Percentiles rank a stretch among this genome's conserved stretches.
These are phyloP conservation scores for Phaeolepiota aurea DNA, from an alignment of 768 basidiomycete species.

Conservation along the genomic window DNA sequence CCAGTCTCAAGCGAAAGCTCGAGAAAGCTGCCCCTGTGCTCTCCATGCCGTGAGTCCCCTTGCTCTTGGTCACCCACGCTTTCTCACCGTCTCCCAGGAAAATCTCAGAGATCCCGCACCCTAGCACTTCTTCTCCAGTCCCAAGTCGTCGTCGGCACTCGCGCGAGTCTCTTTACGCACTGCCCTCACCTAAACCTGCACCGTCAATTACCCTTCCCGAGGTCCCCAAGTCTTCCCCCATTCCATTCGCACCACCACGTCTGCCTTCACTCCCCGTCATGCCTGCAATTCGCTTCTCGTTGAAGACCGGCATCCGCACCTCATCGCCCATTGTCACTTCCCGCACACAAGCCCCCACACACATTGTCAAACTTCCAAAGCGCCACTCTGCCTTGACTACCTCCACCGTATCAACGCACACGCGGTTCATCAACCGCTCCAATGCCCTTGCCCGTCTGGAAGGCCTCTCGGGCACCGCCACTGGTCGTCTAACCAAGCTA, in stretches of 20 bases:
- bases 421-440: constrained; percentile 39
- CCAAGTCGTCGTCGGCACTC: constrained; percentile 20
- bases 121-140: constrained; percentile 8
- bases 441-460: constrained; percentile 61
- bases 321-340: constrained; percentile 13
- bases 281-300: constrained; percentile 16
- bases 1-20: constrained; percentile 24
- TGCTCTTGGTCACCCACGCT: constrained; percentile 1
- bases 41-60: constrained; percentile 12
- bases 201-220: constrained; percentile 46
- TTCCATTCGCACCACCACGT: constrained; percentile 16
- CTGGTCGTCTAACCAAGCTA: constrained; percentile 9
- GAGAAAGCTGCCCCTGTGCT: constrained; percentile 6
- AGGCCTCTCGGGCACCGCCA: constrained; percentile 28
- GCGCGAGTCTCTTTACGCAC: constrained; percentile 32
- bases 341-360: constrained; percentile 12
- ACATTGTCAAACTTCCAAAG: constrained; percentile 7
- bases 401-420: constrained; percentile 36
- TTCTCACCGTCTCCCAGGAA: constrained; percentile 12
- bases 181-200: constrained; percentile 55
- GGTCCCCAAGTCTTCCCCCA: constrained; percentile 20
- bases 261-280: constrained; percentile 21
- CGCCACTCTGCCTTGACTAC: constrained; percentile 7
- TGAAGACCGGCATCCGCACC: constrained; percentile 9
- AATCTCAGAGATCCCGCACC: constrained; percentile 13